Evolutionary conservation across 2,329 filamentous ascomycete genomes (phyloP), one percentile per base, ranked within the genome.

Genomic region (Arthrobotrys sinensis): DNA sequence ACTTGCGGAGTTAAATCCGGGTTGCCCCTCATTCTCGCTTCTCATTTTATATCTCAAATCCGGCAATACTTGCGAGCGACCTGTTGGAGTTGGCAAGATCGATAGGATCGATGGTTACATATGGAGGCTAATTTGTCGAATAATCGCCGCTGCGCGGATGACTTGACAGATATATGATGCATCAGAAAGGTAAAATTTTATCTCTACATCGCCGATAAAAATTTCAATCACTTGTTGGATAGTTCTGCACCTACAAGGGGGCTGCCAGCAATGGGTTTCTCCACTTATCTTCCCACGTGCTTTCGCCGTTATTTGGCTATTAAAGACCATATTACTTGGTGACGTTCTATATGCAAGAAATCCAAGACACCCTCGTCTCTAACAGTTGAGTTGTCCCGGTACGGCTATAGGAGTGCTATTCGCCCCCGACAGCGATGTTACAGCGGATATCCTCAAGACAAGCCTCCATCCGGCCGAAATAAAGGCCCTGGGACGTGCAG

Each of bases 401-500:
- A 53, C 32, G 50, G 12, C 24, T 16, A 28, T 60, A 78, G 75
- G 75, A 48, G 52, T 78, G n/a, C 67, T 78, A 24, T 78, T 78
- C 67, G 75, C 75, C 36, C 75, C 75, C 8, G 67, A 72, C 21
- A 28, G 80, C 0, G 82, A 83, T 8, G 84, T 84, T 11, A 89
- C 86, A 1, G 81, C 83, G 19, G 38, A 85, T 38, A 88, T 91
- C 83, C 86, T 90, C 38, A 77, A 82, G 2, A 53, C 32, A 45
- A 43, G 66, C 2, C 67, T 67, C 16, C 21, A 53, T 10, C 32
- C 86, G 86, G 5, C 81, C 50, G 0, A 82, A 84, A 69, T 89
- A 72, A 89, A 88, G 79, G 82, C 82, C 0, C 85, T 92, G 0
- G 90, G 90, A 0, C 85, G 90, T 24, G 83, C 85, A 65, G 88